Evolutionary conservation across 23 red algal genomes (phyloP).

Genomic region (Gracilaria domingensis): DNA sequence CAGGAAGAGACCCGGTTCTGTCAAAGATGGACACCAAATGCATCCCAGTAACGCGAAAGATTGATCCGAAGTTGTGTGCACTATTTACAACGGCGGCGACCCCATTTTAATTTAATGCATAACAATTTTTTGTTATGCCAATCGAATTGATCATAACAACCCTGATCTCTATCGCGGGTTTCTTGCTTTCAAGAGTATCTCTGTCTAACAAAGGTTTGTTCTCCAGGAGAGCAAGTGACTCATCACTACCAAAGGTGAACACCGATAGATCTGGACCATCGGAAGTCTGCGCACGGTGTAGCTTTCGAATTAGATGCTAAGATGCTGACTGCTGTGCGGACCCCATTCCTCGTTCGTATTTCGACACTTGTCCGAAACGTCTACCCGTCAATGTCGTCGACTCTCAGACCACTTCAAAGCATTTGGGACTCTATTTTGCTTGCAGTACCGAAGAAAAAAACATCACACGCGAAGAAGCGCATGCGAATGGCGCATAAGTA

Average conservation of each 20-base stretch:
- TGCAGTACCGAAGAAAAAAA: conserved; percentile 79
- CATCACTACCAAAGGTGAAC: not conserved
- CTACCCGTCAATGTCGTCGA: conserved; percentile 11
- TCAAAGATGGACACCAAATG: not conserved
- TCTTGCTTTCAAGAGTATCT: too few relatives aligned
- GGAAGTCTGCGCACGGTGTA: too few relatives aligned
- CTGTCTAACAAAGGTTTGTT: too few relatives aligned
- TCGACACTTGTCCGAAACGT: not conserved
- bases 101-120: too few relatives aligned
- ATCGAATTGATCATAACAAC: too few relatives aligned
- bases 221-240: too few relatives aligned
- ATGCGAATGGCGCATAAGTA: conserved; percentile 79
- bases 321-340: not conserved
- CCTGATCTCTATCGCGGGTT: too few relatives aligned
- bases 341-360: not conserved
- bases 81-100: too few relatives aligned
- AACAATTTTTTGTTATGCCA: too few relatives aligned
- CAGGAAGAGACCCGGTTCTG: not conserved
- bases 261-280: not conserved
- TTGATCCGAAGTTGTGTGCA: too few relatives aligned
- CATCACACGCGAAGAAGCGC: conserved; percentile 73
- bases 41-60: too few relatives aligned
- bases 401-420: conserved; percentile 4
- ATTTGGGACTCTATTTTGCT: conserved; percentile 55
- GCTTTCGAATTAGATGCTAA: not conserved